Percentiles rank a stretch among this genome's conserved stretches.
These are phyloP conservation scores for Teratosphaeria viscida DNA, from an alignment of 2,329 filamentous ascomycete genomes.

Conservation along the genomic window DNA sequence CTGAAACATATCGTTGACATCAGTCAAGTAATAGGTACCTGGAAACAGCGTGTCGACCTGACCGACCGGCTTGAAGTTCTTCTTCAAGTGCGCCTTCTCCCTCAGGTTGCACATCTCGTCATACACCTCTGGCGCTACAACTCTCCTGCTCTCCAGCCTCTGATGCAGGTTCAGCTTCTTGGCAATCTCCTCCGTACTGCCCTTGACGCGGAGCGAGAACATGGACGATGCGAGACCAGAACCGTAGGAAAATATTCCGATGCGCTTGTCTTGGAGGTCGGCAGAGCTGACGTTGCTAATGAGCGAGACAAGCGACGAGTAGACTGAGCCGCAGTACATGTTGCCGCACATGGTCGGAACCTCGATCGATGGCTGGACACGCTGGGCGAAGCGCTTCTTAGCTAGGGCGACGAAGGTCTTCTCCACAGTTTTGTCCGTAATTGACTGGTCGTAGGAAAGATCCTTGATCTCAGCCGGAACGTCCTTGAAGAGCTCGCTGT, in stretches of 20 bases:
- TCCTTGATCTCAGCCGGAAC: slow-evolving; percentile 39
- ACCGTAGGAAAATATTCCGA: slow-evolving; percentile 44
- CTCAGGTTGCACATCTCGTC: slow-evolving; percentile 45
- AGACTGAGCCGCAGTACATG: slow-evolving; percentile 46
- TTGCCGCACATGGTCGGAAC: slow-evolving; percentile 45
- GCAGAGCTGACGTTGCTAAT: slow-evolving; percentile 36
- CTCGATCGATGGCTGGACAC: slow-evolving; percentile 40
- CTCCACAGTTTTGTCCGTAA: slow-evolving; percentile 43
- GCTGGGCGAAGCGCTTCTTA: slow-evolving; percentile 41
- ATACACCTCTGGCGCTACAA: slow-evolving; percentile 39
- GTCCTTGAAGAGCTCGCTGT: slow-evolving; percentile 39
- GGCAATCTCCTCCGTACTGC: slow-evolving; percentile 36
- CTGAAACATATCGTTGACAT: slow-evolving; percentile 42
- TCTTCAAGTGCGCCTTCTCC: slow-evolving; percentile 41
- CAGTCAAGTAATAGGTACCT: slow-evolving; percentile 42
- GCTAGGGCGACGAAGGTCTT: slow-evolving; percentile 43
- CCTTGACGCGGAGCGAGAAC: slow-evolving; percentile 40
- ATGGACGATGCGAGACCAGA: slow-evolving; percentile 41
- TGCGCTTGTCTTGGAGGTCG: slow-evolving; percentile 39
- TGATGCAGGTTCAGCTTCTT: slow-evolving; percentile 39
- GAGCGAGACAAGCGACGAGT: slow-evolving; percentile 39
- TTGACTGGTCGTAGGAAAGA: slow-evolving; percentile 35
- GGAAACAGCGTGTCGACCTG: slow-evolving; percentile 34
- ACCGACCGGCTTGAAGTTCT: slow-evolving; percentile 38
- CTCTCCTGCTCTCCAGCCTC: slow-evolving; percentile 35